phyloP scores from a whole-genome alignment of 176 grass and related monocot genomes.

The Panicum miliaceum region DNA sequence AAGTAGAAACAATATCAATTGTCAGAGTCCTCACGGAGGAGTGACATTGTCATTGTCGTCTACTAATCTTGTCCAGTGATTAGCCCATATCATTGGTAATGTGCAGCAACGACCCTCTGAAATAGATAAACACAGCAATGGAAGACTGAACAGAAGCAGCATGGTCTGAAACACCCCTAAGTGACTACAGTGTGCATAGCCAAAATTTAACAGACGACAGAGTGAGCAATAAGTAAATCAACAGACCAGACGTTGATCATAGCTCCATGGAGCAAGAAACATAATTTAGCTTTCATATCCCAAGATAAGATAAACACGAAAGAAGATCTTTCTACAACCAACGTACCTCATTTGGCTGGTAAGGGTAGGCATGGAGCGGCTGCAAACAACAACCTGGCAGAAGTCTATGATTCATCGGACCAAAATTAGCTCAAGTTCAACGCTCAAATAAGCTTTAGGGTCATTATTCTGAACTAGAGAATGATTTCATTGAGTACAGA shows the following conservation, averaged over 20 bases:
- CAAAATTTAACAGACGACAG: not conserved
- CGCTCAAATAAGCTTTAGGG: not conserved
- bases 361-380: not conserved
- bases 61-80: too few species aligned
- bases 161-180: not conserved
- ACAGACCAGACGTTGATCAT: not conserved
- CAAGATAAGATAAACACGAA: not conserved
- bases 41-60: too few species aligned
- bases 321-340: not conserved
- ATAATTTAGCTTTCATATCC: not conserved
- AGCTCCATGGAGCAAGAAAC: not conserved
- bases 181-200: not conserved
- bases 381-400: not conserved
- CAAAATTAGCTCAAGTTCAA: not conserved
- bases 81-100: too few species aligned
- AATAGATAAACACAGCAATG: not conserved
- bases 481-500: constrained; percentile 37
- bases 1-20: too few species aligned
- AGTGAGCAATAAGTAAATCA: not conserved
- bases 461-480: constrained; percentile 36
- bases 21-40: too few species aligned
- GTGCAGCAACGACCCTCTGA: not conserved
- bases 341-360: constrained; percentile 5
- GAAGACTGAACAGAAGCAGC: not conserved
- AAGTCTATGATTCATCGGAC: not conserved